Base-by-base conservation (phyloP, 768 basidiomycete species). In the Suillus ampliporus region DNA sequence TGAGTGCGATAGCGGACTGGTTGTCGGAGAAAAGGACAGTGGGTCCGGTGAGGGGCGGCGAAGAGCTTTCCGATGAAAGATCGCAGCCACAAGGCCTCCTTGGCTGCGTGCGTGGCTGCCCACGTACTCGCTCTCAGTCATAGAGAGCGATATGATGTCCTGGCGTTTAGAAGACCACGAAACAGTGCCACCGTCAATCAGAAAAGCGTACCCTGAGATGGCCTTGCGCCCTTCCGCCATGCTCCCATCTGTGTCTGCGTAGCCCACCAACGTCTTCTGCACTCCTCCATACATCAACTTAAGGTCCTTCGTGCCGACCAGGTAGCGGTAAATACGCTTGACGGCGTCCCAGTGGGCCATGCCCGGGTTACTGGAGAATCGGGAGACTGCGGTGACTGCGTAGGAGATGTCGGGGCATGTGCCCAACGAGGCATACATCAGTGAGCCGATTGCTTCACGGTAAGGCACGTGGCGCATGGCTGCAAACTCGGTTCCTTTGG, bases 91-190 rank as follows among this genome's bases (percentile, higher is more conserved):
- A n/a, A n/a, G n/a, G n/a, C n/a, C n/a, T n/a, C n/a, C n/a, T n/a
- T n/a, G n/a, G n/a, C n/a, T n/a, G n/a, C n/a, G n/a, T n/a, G n/a
- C n/a, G n/a, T n/a, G n/a, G n/a, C n/a, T n/a, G n/a, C n/a, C n/a
- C n/a, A n/a, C n/a, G n/a, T n/a, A n/a, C n/a, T n/a, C n/a, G n/a
- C n/a, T n/a, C n/a, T n/a, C n/a, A n/a, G n/a, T n/a, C 52, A 15
- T 54, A 5, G 79, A 80, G 1, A 77, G 69, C 6, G 78, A 69
- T 15, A 79, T 68, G 28, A 77, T 67, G 2, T 66, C 63, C 60
- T 82, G 79, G 46, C 73, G 71, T 64, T 77, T 78, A 5, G 77
- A 75, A 21, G 65, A 69, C 80, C 80, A 79, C n/a, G 69, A 68
- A 10, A 80, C 65, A 2, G 72, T 65, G 0, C 76, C 65, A 19